Evolutionary conservation across 768 basidiomycete species (phyloP), one percentile per base, ranked within the genome.

Genomic region (Termitomyces sp.): DNA sequence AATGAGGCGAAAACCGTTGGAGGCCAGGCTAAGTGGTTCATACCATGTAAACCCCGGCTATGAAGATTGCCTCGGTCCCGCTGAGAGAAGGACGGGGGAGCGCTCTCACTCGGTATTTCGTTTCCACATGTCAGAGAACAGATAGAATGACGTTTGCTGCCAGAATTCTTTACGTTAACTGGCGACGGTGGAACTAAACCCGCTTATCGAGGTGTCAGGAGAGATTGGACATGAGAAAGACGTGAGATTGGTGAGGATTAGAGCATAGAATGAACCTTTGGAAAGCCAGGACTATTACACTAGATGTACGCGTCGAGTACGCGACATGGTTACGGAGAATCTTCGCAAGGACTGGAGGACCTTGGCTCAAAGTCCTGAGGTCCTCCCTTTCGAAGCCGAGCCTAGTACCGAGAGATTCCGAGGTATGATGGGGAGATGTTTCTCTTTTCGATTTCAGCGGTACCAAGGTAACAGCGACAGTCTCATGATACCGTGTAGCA

Each of bases 401-500:
- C 53, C 51, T 14, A 55, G 47, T 47, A 38, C 43, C 33, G 18
- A 14, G 22, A 16, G 2, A 32, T 54, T 24, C 35, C n/a, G 13
- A 9, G 16, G n/a, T 38, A 12, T 18, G 22, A 18, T 18, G 36
- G 50, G 20, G 38, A 49, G 20, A n/a, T 9, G 54, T 60, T 45
- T 52, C 59, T 60, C 59, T 59, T 60, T 60, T 50, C 28, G 56
- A 50, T 33, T 36, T 33, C 54, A 47, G 20, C 22, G 46, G 53
- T 43, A 54, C 54, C 53, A 32, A 33, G 46, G 49, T 52, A 53
- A 48, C 61, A 62, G 35, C 36, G 48, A 54, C 42, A 49, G 61
- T 62, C 61, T 59, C 54, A 36, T 57, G 54, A 49, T 55, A 43
- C 62, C 62, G 59, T 28, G 46, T 18, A 53, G 18, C 50, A 13